Evolutionary conservation across 495 filamentous ascomycete genomes (phyloP), one percentile per base, ranked within the genome.

Genomic region (Xylaria grammica): DNA sequence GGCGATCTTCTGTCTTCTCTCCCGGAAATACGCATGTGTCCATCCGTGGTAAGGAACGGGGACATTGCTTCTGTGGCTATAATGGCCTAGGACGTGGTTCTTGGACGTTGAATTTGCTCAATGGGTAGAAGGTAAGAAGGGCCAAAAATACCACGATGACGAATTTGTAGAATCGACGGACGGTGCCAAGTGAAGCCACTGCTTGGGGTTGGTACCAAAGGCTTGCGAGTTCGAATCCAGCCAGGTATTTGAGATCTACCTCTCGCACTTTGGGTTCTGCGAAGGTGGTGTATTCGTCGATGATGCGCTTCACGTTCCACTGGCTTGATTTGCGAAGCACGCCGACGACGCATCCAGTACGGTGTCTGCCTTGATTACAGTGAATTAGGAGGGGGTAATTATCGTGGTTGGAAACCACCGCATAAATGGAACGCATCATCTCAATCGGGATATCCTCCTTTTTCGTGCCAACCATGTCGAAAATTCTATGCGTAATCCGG

Each of bases 301-400:
- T 69, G 56, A 89, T 85, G 32, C 78, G 75, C 3, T 78, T 67
- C 3, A 85, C 62, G 8, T 82, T 74, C 87, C 89, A 90, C 3
- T 86, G 86, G 38, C 82, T 77, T 11, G 86, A 66, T 68, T 88
- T 89, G 38, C 92, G 86, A 38, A 95, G 80, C 60, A 87, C 86
- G 20, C 82, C 92, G 45, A 92, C 82, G 10, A 92, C 86, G 69
- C 92, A 95, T 40, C 92, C 92, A 30, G 92, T 96, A 24, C 92
- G 90, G 68, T 96, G 92, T 85, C 90, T 93, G 63, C 92, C 92
- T 68, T 95, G 92, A 68, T 96, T 96, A 78, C 92, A 96, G 69
- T 96, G 92, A 34, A 96, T 86, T 40, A 95, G 79, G 1, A 96
- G 69, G 0, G 92, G 92, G 62, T 93, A 86, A 60, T 92, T 91